These are phyloP conservation scores for Baeospora myosura DNA, from an alignment of 1,284 basidiomycete species.

Conservation along the genomic window DNA sequence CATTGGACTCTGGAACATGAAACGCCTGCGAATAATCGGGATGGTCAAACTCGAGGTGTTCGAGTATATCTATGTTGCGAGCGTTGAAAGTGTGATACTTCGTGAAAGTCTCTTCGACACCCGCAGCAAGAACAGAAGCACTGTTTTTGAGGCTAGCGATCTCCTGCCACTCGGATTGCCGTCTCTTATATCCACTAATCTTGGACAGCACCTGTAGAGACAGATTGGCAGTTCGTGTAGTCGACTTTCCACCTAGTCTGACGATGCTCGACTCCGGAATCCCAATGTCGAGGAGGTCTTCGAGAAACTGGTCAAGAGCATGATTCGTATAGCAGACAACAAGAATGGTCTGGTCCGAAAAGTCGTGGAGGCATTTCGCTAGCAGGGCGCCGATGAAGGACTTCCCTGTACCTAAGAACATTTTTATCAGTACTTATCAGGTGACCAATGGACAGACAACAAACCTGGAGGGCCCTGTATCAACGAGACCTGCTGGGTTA, in stretches of 20 bases:
- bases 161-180: conserved; percentile 28
- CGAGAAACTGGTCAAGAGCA: conserved; percentile 57
- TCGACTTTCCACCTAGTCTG: conserved; percentile 50
- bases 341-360: conserved; percentile 39
- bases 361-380: conserved; percentile 46
- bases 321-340: conserved; percentile 67
- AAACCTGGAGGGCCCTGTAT: conserved; percentile 64
- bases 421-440: conserved; percentile 1
- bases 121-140: conserved; percentile 16
- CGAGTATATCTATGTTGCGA: conserved; percentile 25
- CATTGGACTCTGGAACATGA: conserved; percentile 29
- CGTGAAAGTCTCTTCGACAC: conserved; percentile 26
- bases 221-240: conserved; percentile 34
- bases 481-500: conserved; percentile 47
- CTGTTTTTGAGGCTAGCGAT: conserved; percentile 30
- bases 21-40: conserved; percentile 41
- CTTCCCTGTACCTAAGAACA: conserved; percentile 51
- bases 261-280: conserved; percentile 41
- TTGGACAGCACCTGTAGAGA: conserved; percentile 29
- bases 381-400: conserved; percentile 60
- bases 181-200: conserved; percentile 14
- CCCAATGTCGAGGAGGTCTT: conserved; percentile 49
- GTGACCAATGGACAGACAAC: conserved; percentile 11
- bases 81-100: conserved; percentile 22
- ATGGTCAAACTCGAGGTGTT: conserved; percentile 40